A percentile compares a stretch with the other conserved stretches of the same genome.
Conservation (phyloP, 371 early-diverging fungal genomes). For the Mucor circinelloides region DNA sequence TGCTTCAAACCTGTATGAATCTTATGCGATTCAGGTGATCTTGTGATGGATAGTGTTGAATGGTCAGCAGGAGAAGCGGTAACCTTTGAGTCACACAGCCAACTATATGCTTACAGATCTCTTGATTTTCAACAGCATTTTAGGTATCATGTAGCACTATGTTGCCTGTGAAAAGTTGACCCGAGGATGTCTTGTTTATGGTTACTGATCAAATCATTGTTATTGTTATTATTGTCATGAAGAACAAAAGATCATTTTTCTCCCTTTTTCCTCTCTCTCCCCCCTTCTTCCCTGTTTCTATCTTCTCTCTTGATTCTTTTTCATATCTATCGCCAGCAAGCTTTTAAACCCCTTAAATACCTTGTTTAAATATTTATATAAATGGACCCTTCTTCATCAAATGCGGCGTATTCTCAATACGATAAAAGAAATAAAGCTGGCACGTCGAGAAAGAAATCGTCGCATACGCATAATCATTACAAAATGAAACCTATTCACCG, state of each 20-base stretch:
- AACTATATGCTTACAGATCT: neutral
- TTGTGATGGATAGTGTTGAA: neutral
- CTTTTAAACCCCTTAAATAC: neutral
- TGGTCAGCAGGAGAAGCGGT: neutral
- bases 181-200: neutral
- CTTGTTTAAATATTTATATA: neutral
- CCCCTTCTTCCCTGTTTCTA: neutral
- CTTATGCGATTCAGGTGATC: neutral
- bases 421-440: neutral
- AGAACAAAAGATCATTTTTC: neutral
- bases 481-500: neutral
- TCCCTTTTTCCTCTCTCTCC: neutral
- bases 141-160: neutral
- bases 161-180: neutral
- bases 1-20: neutral
- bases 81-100: neutral
- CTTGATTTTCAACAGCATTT: constrained; percentile 2
- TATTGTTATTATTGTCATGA: neutral
- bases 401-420: neutral
- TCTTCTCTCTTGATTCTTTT: neutral
- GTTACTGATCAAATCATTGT: constrained; percentile 1
- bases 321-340: neutral
- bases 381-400: neutral
- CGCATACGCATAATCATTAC: neutral
- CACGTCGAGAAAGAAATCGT: neutral